Evolutionary conservation across 495 filamentous ascomycete species (phyloP), one percentile per base, ranked within the genome.

Genomic region (Aspergillus sclerotioniger): DNA sequence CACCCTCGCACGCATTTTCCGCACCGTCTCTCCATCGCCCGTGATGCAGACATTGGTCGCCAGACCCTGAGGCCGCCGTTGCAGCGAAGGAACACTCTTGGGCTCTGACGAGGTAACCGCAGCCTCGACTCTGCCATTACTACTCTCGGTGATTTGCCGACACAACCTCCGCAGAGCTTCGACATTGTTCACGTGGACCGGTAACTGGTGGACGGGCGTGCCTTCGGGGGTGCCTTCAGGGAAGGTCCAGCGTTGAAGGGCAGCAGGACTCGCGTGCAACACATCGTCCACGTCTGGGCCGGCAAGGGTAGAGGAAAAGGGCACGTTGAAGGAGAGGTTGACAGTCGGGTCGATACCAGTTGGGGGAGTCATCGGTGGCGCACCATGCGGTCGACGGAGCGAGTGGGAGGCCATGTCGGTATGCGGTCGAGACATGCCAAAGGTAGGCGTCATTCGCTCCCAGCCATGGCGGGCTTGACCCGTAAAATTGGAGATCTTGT

Each of bases 281-380:
- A 98, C 89, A 71, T 97, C 92, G 66, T 95, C 89, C 64, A 84
- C 83, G 62, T 96, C 90, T 62, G 94, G 94, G 28, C 95, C 94
- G 59, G 89, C 85, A 56, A 96, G 83, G 62, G 91, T 89, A 48
- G 91, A 95, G 56, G 90, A 85, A 76, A 98, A 96, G 32, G 94
- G 94, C 8, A 98, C 88, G 68, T 96, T 96, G 84, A 98, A 97
- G 63, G 90, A 90, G 51, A 90, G 81, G 62, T 87, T 86, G 66
- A 92, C 87, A 56, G 84, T 82, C 29, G 86, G 75, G 63, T 92
- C 87, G 72, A 83, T 76, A 48, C 81, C 76, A 35, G 85, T 83
- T 33, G 86, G 81, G 48, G 84, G 82, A 54, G 85, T 82, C 71
- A 87, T 80, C 19, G 86, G 82, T 31, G 86, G 82, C 59, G 84